Evolutionary conservation across 1,284 basidiomycete species (phyloP).

Genomic region (Ceratobasidium sp.): DNA sequence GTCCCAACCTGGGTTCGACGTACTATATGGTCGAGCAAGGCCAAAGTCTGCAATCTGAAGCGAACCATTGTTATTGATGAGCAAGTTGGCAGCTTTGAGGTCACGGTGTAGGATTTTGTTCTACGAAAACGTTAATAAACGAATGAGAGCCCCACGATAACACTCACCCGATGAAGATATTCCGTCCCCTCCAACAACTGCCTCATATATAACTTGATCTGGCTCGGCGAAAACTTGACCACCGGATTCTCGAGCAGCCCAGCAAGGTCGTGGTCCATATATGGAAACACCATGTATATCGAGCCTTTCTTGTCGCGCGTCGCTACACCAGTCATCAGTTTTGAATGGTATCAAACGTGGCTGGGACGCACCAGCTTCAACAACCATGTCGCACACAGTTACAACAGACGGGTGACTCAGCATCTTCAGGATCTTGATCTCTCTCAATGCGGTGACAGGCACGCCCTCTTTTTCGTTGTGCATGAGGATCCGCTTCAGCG

Average conservation of each 20-base stretch:
- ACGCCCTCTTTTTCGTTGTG: slow-evolving; percentile 97
- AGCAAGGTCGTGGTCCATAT: slow-evolving; percentile 99
- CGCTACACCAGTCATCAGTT: slow-evolving; percentile 36
- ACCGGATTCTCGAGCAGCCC: slow-evolving; percentile 92
- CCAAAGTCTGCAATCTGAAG: slow-evolving; percentile 97
- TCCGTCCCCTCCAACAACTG: slow-evolving; percentile 95
- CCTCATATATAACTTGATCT: slow-evolving; percentile 96
- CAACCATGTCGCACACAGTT: slow-evolving; percentile 91
- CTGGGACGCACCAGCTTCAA: slow-evolving; percentile 47
- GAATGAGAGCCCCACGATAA: background rate
- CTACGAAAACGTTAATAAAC: slow-evolving; percentile 58
- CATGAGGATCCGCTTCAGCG: slow-evolving; percentile 94
- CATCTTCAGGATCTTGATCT: slow-evolving; percentile 96
- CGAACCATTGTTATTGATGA: slow-evolving; percentile 87
- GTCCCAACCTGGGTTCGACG: slow-evolving; percentile 37
- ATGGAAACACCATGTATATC: slow-evolving; percentile 97
- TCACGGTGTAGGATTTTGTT: slow-evolving; percentile 97
- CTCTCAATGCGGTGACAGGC: slow-evolving; percentile 96
- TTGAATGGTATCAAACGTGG: slow-evolving; percentile 61
- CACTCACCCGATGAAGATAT: slow-evolving; percentile 88
- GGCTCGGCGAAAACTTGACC: slow-evolving; percentile 80
- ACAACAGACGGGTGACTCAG: slow-evolving; percentile 89
- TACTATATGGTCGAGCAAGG: slow-evolving; percentile 78
- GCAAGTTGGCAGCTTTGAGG: slow-evolving; percentile 97
- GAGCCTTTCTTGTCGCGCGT: slow-evolving; percentile 58